Conservation (phyloP, 352 stramenopile species). For the Thalassiosira sp. region DNA sequence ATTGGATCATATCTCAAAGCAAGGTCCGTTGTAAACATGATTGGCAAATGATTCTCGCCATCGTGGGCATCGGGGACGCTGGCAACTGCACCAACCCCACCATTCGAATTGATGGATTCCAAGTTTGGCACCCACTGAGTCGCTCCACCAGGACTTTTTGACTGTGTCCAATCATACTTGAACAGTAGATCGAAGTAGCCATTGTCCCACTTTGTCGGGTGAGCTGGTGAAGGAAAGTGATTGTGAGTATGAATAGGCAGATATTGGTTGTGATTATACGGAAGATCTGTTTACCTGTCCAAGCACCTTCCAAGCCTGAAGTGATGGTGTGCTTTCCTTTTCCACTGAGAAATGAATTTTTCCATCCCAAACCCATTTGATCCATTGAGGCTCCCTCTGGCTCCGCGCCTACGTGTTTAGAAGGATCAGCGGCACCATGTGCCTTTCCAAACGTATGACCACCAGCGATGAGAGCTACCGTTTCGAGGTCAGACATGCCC, state of each 20-base stretch:
- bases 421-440: slow-evolving; percentile 68
- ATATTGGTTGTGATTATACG: too few relatives aligned
- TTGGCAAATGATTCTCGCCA: slow-evolving; percentile 77
- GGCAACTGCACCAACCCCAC: slow-evolving; percentile 25
- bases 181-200: slow-evolving; percentile 79
- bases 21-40: slow-evolving; percentile 87
- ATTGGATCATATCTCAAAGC: slow-evolving; percentile 83
- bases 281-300: too few relatives aligned
- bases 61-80: slow-evolving; percentile 70
- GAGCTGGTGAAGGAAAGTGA: too few relatives aligned
- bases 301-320: slow-evolving; percentile 72
- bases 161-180: slow-evolving; percentile 77
- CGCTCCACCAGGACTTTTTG: slow-evolving; percentile 80
- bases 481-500: slow-evolving; percentile 81
- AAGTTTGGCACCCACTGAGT: slow-evolving; percentile 82
- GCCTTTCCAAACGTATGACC: slow-evolving; percentile 80
- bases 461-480: slow-evolving; percentile 78
- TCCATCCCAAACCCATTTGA: slow-evolving; percentile 76
- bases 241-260: too few relatives aligned
- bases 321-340: slow-evolving; percentile 72
- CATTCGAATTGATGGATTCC: slow-evolving; percentile 30
- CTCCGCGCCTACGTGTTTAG: slow-evolving; percentile 60
- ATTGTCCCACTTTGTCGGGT: slow-evolving; percentile 73
- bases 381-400: slow-evolving; percentile 64
- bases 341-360: slow-evolving; percentile 55